Evolutionary conservation across 805 yeast genomes (phyloP).

Genomic region (Priceomyces carsonii): DNA sequence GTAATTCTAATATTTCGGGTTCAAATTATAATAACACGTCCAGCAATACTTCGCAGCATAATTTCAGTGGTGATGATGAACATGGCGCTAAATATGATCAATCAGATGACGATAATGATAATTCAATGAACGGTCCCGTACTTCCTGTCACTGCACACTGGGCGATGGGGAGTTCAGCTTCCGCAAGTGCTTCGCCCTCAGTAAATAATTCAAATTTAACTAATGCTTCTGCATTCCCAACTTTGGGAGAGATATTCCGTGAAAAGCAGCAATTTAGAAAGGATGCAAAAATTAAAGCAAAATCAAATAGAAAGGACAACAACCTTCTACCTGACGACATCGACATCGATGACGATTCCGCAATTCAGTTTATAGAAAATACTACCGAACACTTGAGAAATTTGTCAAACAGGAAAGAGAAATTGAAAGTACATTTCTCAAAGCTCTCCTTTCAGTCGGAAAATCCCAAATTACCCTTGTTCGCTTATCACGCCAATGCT

Average conservation of each 20-base stretch:
- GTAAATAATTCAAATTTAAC: conserved; percentile 39
- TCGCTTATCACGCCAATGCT: conserved; percentile 43
- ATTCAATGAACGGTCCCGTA: conserved; percentile 39
- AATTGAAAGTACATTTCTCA: conserved; percentile 40
- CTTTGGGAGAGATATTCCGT: conserved; percentile 50
- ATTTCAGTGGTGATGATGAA: conserved; percentile 20
- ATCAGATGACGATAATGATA: conserved; percentile 17
- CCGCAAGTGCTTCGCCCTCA: conserved; percentile 39
- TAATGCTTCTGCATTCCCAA: conserved; percentile 58
- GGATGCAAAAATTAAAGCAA: conserved; percentile 27
- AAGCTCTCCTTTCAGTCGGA: conserved; percentile 15
- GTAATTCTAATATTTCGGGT: conserved; percentile 17
- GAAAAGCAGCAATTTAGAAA: conserved; percentile 32
- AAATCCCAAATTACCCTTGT: conserved; percentile 42
- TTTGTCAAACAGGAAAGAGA: conserved; percentile 35
- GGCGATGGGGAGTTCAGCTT: conserved; percentile 36
- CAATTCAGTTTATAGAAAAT: conserved; percentile 49
- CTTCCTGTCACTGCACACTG: conserved; percentile 76
- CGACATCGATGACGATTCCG: conserved; percentile 46
- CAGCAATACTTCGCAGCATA: conserved; percentile 17
- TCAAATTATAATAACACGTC: conserved; percentile 21
- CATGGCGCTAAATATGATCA: conserved; percentile 7
- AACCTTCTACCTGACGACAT: conserved; percentile 48
- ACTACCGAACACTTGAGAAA: conserved; percentile 43
- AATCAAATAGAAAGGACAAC: conserved; percentile 31